Evolutionary conservation across 1,284 basidiomycete genomes (phyloP).

Genomic region (Irpex lacteus): DNA sequence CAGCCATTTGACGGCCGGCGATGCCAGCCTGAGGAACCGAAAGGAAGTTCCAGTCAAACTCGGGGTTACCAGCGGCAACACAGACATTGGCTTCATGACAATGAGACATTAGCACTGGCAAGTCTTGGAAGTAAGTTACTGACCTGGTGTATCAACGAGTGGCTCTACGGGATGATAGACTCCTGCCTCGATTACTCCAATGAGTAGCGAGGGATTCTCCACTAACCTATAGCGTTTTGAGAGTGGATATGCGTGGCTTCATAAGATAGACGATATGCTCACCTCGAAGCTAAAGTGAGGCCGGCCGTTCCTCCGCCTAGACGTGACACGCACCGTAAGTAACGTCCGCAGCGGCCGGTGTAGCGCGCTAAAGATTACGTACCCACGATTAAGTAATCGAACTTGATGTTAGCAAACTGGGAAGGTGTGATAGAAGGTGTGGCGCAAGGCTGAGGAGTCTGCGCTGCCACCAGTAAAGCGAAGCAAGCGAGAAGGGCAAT

Average conservation of each 20-base stretch:
- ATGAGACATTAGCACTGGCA: not conserved
- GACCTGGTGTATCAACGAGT: constrained; percentile 3
- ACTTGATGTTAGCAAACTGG: not conserved
- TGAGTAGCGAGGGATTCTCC: not conserved
- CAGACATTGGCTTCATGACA: constrained; percentile 3
- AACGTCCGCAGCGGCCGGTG: not conserved
- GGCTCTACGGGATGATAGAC: constrained; percentile 1
- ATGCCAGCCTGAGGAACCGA: constrained; percentile 4
- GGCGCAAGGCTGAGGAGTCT: not conserved
- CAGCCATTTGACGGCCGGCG: not conserved
- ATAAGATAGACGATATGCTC: not conserved
- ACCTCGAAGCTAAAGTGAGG: constrained; percentile 4
- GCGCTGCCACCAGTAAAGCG: not conserved
- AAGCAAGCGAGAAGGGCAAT: not conserved
- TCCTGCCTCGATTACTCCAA: constrained; percentile 7
- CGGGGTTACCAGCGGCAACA: constrained; percentile 3
- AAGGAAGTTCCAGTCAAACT: constrained; percentile 9
- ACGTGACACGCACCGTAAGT: not conserved
- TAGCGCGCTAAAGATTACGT: not conserved
- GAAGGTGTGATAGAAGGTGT: not conserved
- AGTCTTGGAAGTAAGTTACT: not conserved
- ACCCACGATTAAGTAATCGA: not conserved
- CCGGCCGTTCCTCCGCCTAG: constrained; percentile 7
- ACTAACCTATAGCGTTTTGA: not conserved
- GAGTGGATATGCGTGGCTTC: not conserved